Conservation (phyloP, 495 filamentous ascomycete genomes). For the Penicillium steckii region DNA sequence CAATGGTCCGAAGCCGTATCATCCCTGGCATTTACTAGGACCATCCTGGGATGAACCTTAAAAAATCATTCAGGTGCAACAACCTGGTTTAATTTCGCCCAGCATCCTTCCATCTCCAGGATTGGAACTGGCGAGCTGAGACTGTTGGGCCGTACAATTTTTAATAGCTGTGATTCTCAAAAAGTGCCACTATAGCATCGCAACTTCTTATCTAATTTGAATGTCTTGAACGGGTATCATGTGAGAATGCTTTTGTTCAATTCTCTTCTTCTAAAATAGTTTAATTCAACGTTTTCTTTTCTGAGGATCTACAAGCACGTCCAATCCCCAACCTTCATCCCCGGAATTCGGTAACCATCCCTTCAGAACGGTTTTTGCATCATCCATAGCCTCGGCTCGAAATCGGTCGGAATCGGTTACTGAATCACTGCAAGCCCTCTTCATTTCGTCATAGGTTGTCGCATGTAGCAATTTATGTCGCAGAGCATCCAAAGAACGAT, state of each 20-base stretch:
- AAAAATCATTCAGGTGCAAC: no score
- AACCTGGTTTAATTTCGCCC: no score
- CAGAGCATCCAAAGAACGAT: background rate
- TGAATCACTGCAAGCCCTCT: slow-evolving; percentile 8
- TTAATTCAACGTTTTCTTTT: slow-evolving; percentile 35
- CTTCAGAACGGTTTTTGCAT: slow-evolving; percentile 32
- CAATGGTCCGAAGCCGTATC: slow-evolving; percentile 79
- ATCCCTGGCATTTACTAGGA: slow-evolving; percentile 84
- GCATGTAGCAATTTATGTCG: slow-evolving; percentile 7
- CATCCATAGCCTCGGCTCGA: slow-evolving; percentile 30
- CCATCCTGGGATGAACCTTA: background rate
- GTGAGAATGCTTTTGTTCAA: slow-evolving; percentile 1
- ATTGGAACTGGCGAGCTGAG: no score
- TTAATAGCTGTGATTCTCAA: background rate
- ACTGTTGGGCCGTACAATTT: slow-evolving; percentile 10
- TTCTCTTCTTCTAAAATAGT: background rate
- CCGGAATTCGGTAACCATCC: slow-evolving; percentile 41
- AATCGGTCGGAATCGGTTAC: slow-evolving; percentile 13
- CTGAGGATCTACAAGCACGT: slow-evolving; percentile 33
- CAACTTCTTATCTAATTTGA: background rate
- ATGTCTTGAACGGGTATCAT: background rate
- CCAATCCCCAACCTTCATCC: slow-evolving; percentile 42
- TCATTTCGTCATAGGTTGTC: slow-evolving; percentile 35
- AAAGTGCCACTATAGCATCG: background rate
- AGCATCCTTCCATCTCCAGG: no score